Base-by-base conservation (phyloP, 495 filamentous ascomycete species). In the Neurospora sublineolata region DNA sequence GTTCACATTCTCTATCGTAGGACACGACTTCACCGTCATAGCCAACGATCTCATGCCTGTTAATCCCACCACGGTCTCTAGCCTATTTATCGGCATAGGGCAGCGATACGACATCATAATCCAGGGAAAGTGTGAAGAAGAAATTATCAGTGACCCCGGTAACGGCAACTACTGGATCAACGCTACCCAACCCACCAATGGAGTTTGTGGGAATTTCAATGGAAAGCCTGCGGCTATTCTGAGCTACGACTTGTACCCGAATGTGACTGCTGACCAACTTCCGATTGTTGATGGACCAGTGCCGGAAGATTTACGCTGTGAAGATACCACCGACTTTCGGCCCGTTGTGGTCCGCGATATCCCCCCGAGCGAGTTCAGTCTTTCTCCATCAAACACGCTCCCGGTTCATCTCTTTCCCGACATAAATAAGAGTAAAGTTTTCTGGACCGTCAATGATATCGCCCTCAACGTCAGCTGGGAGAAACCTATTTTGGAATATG, bases 61-160 rank as follows among this genome's bases (percentile, higher is more conserved):
- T 18, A 4, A 60, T 18, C 8, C 52, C 14, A 30, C 77, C n/a
- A 78, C 79, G 18, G 71, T 78, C 11, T 76, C 79, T 3, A 60
- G 52, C 12, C 72, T 91, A 9, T 79, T 79, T 30, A 81, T 93
- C 42, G 86, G 77, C 42, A 87, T 92, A 72, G 90, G 88, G 7
- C 88, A 92, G 76, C 84, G 90, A 33, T 90, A 90, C 77, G 86
- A 92, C 74, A 80, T 92, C n/a, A 86, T 90, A 67, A 84, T 92
- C 41, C 83, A 84, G 44, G 52, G 52, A 60, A 33, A 60, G 23
- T 33, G 27, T 12, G 52, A 60, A 9, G 52, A 60, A 60, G 52
- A 60, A 16, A 60, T 60, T 1, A 88, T 88, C 5, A 82, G 87
- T 69, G 79, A 87, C 71, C 72, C 73, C 1, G 71, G 74, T 37